Percentiles rank a stretch among this genome's conserved stretches.
Conservation (phyloP, 2,329 filamentous ascomycete species). For the Fusarium sp. region DNA sequence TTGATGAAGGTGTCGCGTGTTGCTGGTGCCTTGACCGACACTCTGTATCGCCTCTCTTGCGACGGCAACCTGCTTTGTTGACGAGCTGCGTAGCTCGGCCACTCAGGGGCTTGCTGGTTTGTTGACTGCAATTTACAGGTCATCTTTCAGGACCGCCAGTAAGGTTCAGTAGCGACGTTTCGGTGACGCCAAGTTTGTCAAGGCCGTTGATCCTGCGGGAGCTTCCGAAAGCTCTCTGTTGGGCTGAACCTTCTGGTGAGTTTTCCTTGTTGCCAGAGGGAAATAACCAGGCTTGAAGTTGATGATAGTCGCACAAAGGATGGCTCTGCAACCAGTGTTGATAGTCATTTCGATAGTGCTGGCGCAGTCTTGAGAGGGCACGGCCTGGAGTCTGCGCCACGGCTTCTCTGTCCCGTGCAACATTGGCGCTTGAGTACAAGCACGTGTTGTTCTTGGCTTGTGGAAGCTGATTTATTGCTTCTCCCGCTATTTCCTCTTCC, state of each 20-base stretch:
- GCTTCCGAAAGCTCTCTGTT: constrained; percentile 22
- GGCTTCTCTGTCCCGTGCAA: not conserved
- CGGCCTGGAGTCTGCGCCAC: not conserved
- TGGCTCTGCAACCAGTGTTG: not conserved
- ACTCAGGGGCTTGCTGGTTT: constrained; percentile 22
- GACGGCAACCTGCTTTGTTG: not conserved
- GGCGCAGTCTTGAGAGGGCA: not conserved
- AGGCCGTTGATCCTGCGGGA: constrained; percentile 25
- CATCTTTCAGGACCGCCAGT: constrained; percentile 16
- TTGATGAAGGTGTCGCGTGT: constrained; percentile 7
- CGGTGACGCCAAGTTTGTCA: constrained; percentile 23
- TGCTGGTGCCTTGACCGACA: constrained; percentile 25
- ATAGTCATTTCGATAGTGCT: not conserved
- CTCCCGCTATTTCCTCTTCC: not conserved
- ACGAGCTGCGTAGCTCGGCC: not conserved
- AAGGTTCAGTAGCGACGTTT: constrained; percentile 26
- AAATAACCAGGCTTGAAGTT: not conserved
- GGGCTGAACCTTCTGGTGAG: not conserved
- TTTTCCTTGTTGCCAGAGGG: not conserved
- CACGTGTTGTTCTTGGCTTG: not conserved
- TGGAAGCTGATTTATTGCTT: not conserved
- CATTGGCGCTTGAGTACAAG: not conserved
- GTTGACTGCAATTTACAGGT: constrained; percentile 15
- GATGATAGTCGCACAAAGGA: not conserved
- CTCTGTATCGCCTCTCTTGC: constrained; percentile 10